Conservation (phyloP, 768 basidiomycete species). For the Leccinum sublutescens region DNA sequence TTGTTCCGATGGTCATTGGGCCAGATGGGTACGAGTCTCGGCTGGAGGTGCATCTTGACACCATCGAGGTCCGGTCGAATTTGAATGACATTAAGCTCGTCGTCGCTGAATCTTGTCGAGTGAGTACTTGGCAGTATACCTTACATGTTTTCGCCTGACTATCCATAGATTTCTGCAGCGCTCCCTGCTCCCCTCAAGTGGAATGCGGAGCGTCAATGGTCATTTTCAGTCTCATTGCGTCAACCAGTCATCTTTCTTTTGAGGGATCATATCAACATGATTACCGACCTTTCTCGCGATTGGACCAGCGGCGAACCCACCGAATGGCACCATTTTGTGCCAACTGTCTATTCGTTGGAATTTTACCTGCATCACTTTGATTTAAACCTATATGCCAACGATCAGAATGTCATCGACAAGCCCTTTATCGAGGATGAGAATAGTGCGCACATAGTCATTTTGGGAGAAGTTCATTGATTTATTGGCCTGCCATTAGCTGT, state of each 20-base stretch:
- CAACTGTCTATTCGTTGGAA: conserved; percentile 72
- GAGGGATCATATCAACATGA: conserved; percentile 92
- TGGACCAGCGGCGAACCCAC: conserved; percentile 83
- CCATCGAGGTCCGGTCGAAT: conserved; percentile 74
- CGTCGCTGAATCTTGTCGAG: conserved; percentile 74
- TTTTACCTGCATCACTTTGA: conserved; percentile 74
- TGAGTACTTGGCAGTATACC: conserved; percentile 33
- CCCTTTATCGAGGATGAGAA: conserved; percentile 82
- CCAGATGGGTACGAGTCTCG: conserved; percentile 74
- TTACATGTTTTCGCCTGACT: conserved; percentile 3
- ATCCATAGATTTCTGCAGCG: conserved; percentile 57
- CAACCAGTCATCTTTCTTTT: conserved; percentile 76
- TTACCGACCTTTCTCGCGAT: conserved; percentile 89
- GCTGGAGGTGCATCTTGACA: conserved; percentile 81
- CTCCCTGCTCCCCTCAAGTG: conserved; percentile 82
- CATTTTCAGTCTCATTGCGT: conserved; percentile 65
- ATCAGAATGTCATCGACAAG: conserved; percentile 95
- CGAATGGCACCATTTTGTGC: conserved; percentile 81
- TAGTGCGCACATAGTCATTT: conserved; percentile 42
- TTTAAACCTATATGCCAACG: conserved; percentile 83
- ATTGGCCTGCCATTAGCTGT: conserved; percentile 51
- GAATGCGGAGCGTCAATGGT: conserved; percentile 81
- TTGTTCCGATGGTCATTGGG: conserved; percentile 76
- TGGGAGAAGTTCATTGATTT: background rate
- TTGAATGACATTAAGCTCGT: conserved; percentile 85